These are phyloP conservation scores for Hansenula lynferdii DNA, from an alignment of 1,139 yeast species.

Conservation along the genomic window DNA sequence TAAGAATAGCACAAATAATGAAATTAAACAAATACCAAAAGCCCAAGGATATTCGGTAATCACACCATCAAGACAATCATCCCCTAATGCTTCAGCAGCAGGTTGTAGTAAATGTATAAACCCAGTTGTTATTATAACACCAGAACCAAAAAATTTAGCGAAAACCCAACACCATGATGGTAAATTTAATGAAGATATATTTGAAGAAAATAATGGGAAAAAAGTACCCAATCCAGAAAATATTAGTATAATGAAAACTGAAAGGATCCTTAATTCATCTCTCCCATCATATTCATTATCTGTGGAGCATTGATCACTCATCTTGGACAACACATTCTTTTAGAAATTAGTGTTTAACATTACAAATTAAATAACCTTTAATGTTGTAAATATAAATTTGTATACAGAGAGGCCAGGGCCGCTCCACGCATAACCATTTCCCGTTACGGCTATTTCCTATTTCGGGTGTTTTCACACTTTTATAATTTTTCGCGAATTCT, in stretches of 20 bases:
- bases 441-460: no score
- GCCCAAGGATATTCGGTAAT: constrained; percentile 22
- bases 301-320: constrained; percentile 30
- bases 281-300: constrained; percentile 37
- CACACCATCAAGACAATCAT: constrained; percentile 34
- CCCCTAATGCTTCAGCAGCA: constrained; percentile 41
- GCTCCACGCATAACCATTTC: no score
- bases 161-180: constrained; percentile 56
- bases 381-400: no score
- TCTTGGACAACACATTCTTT: constrained; percentile 36
- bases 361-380: no score
- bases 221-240: constrained; percentile 49
- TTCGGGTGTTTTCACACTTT: no score
- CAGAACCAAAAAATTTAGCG: constrained; percentile 76
- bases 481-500: no score
- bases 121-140: constrained; percentile 79
- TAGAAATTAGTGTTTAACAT: no score
- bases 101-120: constrained; percentile 73
- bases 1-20: constrained; percentile 22
- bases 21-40: constrained; percentile 24
- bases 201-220: constrained; percentile 29
- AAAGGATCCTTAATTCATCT: constrained; percentile 63
- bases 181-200: constrained; percentile 29
- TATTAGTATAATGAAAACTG: constrained; percentile 62
- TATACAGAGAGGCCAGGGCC: no score